Evolutionary conservation across 2,329 filamentous ascomycete genomes (phyloP), one percentile per base, ranked within the genome.

Genomic region (Emericellopsis cladophorae): DNA sequence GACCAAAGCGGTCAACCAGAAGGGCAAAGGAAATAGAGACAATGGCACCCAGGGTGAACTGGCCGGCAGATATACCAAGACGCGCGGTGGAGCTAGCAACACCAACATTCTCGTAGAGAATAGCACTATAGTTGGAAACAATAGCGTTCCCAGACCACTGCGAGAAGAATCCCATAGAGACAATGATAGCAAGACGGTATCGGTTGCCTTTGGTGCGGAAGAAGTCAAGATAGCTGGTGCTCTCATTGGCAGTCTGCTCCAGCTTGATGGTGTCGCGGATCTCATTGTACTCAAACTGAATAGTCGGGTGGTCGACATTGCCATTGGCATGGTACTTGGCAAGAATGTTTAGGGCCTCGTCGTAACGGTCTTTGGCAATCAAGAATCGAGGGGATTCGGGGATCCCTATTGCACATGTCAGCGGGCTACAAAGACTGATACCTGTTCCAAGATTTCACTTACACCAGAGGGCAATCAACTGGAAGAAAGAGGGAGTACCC

Each of bases 61-160:
- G 73, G 47, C 77, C 72, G 43, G 72, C 74, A 15, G 64, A 62
- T 38, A 68, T 51, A 44, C 61, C 71, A 21, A 76, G 67, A 58
- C 76, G 75, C 56, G 69, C 66, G 51, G 69, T 68, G 52, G 74
- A 64, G 36, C 67, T 60, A 1, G 50, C 70, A 51, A 82, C 79
- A 36, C 77, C 78, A 39, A 76, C 76, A 38, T 70, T 70, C 32
- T 67, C 60, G 58, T 80, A 80, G 47, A 83, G 68, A 42, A 69
- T 64, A 44, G 76, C 72, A 50, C 78, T 75, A 55, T 82, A 82
- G 59, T 82, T 81, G 46, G 70, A 76, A 52, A 83, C 74, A 2
- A 83, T 59, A 15, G 74, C 77, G 52, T 82, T 83, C 36, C 79
- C 79, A 40, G 71, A 76, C 59, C 79, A 82, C 57, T 83, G 78